Conservation (phyloP, 768 basidiomycete genomes). For the Russula sp. region DNA sequence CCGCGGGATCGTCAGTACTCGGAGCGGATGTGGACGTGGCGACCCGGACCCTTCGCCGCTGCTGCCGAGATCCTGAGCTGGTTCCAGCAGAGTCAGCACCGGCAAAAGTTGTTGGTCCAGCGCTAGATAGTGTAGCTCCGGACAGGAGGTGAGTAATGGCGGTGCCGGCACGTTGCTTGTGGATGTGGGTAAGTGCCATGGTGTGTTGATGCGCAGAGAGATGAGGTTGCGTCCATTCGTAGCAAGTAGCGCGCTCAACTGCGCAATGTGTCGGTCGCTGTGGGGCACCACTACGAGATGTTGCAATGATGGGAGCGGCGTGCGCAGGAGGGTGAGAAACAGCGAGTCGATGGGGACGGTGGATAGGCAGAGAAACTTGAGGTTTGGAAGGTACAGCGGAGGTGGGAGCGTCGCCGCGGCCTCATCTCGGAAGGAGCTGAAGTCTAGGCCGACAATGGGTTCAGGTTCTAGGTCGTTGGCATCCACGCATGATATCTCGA, state of each 20-base stretch:
- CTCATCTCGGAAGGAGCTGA: slow-evolving; percentile 10
- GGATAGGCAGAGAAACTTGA: slow-evolving; percentile 59
- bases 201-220: slow-evolving; percentile 64
- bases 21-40: slow-evolving; percentile 41
- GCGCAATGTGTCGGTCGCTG: slow-evolving; percentile 55
- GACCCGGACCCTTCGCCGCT: not conserved
- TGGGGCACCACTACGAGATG: slow-evolving; percentile 73
- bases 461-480: slow-evolving; percentile 18
- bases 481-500: slow-evolving; percentile 26
- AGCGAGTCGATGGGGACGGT: slow-evolving; percentile 67
- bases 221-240: slow-evolving; percentile 56
- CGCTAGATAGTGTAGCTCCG: slow-evolving; percentile 64
- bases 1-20: slow-evolving; percentile 73
- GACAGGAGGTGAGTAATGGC: slow-evolving; percentile 49
- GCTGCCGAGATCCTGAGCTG: slow-evolving; percentile 16
- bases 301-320: slow-evolving; percentile 58
- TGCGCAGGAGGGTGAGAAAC: slow-evolving; percentile 54
- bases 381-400: slow-evolving; percentile 54
- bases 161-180: slow-evolving; percentile 51
- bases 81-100: slow-evolving; percentile 38
- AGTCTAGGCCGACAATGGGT: slow-evolving; percentile 1
- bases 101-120: slow-evolving; percentile 67
- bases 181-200: slow-evolving; percentile 53
- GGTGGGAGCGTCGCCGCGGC: slow-evolving; percentile 34
- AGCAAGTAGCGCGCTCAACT: slow-evolving; percentile 57